Conservation (phyloP, 805 yeast genomes). For the Saturnispora kantuleensis region DNA sequence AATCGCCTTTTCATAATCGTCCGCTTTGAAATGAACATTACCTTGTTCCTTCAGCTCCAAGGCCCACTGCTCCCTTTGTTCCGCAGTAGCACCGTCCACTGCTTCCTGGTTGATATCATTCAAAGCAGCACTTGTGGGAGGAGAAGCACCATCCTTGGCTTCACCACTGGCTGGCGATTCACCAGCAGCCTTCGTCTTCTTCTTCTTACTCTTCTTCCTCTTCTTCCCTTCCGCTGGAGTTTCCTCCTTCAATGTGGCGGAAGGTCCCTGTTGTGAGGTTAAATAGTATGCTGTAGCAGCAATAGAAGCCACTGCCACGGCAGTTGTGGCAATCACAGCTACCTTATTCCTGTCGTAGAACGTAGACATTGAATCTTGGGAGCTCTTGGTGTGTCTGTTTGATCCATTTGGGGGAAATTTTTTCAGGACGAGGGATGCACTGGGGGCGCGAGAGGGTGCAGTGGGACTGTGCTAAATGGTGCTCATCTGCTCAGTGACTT, state of each 20-base stretch:
- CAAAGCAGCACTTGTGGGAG: constrained; percentile 37
- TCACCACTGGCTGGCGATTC: constrained; percentile 21
- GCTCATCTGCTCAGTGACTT: no score
- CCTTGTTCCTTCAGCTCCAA: constrained; percentile 82
- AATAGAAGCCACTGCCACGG: constrained; percentile 41
- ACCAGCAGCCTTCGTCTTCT: constrained; percentile 24
- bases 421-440: not conserved
- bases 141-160: constrained; percentile 28
- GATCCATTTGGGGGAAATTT: no score
- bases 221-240: constrained; percentile 20
- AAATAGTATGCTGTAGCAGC: constrained; percentile 38
- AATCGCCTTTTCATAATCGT: constrained; percentile 68
- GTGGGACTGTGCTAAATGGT: not conserved
- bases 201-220: constrained; percentile 33
- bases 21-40: constrained; percentile 62
- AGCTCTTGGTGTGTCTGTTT: not conserved
- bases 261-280: constrained; percentile 21
- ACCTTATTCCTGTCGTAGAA: constrained; percentile 42
- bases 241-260: constrained; percentile 10
- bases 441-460: not conserved
- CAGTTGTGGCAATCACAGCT: constrained; percentile 40
- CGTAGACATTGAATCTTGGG: constrained; percentile 5
- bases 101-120: constrained; percentile 45
- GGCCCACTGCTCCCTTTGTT: constrained; percentile 56
- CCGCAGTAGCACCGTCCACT: constrained; percentile 35